phyloP scores from a whole-genome alignment of 2,329 filamentous ascomycete species.

The Blastomyces parvus region DNA sequence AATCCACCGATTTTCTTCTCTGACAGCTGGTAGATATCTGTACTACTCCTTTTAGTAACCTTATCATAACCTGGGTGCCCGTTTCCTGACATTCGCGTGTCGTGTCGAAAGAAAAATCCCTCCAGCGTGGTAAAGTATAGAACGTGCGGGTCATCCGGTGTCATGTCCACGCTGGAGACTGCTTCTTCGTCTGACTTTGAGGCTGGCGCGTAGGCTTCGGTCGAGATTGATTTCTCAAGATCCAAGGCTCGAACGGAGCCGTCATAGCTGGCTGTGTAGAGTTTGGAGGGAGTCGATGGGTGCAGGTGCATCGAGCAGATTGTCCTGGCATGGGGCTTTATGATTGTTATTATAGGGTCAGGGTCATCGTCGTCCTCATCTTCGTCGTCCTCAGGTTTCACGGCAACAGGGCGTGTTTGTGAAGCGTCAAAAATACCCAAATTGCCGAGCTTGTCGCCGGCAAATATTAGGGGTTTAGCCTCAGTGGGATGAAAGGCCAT shows the following conservation, averaged over 20 bases:
- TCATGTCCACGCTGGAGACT: conserved; percentile 76
- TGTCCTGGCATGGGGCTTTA: conserved; percentile 82
- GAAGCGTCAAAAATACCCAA: conserved; percentile 86
- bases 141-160: conserved; percentile 57
- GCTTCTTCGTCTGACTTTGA: conserved; percentile 63
- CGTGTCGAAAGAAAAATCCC: conserved; percentile 70
- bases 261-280: conserved; percentile 87
- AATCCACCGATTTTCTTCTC: conserved; percentile 97
- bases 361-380: conserved; percentile 55
- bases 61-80: neutral
- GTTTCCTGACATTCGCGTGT: conserved; percentile 51
- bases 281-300: conserved; percentile 58
- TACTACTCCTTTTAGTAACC: conserved; percentile 36
- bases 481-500: conserved; percentile 80
- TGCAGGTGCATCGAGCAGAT: conserved; percentile 78
- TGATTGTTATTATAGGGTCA: conserved; percentile 72
- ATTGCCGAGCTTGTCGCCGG: conserved; percentile 86
- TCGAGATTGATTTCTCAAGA: conserved; percentile 65
- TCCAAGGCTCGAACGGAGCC: conserved; percentile 83
- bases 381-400: conserved; percentile 53
- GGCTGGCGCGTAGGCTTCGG: conserved; percentile 69
- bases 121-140: conserved; percentile 82
- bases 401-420: conserved; percentile 48
- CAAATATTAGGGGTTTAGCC: conserved; percentile 81
- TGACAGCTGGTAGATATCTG: conserved; percentile 63